A percentile compares a stretch with the other conserved stretches of the same genome.
phyloP scores from a whole-genome alignment of 345 rosid genomes.

The Ceriops decandra region DNA sequence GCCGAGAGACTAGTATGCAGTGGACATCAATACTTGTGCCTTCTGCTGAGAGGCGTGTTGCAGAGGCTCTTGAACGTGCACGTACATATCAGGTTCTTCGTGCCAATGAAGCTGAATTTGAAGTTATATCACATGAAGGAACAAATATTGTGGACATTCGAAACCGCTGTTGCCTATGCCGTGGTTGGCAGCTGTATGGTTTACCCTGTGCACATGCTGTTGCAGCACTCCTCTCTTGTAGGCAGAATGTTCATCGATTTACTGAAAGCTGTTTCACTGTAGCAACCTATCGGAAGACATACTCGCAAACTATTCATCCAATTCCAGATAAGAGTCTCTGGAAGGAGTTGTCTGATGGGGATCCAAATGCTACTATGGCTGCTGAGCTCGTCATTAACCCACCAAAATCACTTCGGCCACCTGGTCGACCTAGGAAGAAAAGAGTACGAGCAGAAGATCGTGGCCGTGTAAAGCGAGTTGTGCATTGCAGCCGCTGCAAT shows the following conservation, averaged over 20 bases:
- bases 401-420: constrained; percentile 74
- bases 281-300: constrained; percentile 80
- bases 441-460: constrained; percentile 79
- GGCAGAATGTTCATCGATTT: constrained; percentile 89
- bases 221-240: constrained; percentile 85
- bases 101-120: constrained; percentile 87
- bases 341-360: constrained; percentile 68
- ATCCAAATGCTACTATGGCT: constrained; percentile 38
- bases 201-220: constrained; percentile 95
- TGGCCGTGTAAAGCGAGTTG: constrained; percentile 73
- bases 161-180: constrained; percentile 75
- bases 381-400: constrained; percentile 53
- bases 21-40: constrained; percentile 89
- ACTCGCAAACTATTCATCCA: constrained; percentile 88
- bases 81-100: constrained; percentile 74
- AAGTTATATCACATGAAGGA: constrained; percentile 88
- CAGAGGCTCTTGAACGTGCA: constrained; percentile 75
- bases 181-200: constrained; percentile 93
- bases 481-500: constrained; percentile 95
- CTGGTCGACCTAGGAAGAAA: constrained; percentile 89
- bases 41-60: constrained; percentile 75
- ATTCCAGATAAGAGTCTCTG: constrained; percentile 86
- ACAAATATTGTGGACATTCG: constrained; percentile 74
- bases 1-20: constrained; percentile 78
- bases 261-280: constrained; percentile 93